Evolutionary conservation across 2,329 filamentous ascomycete species (phyloP), one percentile per base, ranked within the genome.

Genomic region (Byssothecium circinans): DNA sequence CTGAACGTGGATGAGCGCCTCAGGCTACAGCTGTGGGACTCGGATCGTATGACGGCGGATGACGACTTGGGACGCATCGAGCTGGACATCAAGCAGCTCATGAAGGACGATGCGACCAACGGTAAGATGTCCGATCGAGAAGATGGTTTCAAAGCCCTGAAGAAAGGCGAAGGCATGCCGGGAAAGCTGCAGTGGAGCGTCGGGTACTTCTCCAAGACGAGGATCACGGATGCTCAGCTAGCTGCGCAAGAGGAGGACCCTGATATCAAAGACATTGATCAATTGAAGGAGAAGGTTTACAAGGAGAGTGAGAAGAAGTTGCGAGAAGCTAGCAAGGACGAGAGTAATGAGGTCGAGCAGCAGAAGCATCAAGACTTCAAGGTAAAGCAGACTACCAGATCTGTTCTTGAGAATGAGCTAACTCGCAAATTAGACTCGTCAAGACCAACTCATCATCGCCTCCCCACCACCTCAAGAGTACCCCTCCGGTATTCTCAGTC

Each of bases 1-100:
- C 68, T 90, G 10, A 87, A 90, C 51, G 86, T 88, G 0, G 80
- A 85, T 18, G 86, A 89, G 68, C 82, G 81, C 27, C 65, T 91
- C 8, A 80, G 86, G 2, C 62, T 90, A 1, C 86, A 89, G 60
- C 74, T 90, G 0, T 91, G 87, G 87, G 87, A 91, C 57, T 88
- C 85, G 2, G 87, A 90, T 64, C 82, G 83, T 35, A 79, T 82
- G 42, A 86, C 83, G 2, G 86, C 86, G 1, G 87, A 90, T 60
- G 87, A 90, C 57, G 86, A 90, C 58, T 75, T 90, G 1, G 87
- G 87, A 14, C 80, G 86, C 14, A 86, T 89, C 12, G 87, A 89
- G 62, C 69, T 90, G 8, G 81, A 83, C 49, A 67, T 90, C 25
- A 85, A 85, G 60, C 69, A 81, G 3, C 61, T 89, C 5, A 88